These are phyloP conservation scores for Talaromyces stipitatus DNA, from an alignment of 495 filamentous ascomycete species.

Conservation along the genomic window DNA sequence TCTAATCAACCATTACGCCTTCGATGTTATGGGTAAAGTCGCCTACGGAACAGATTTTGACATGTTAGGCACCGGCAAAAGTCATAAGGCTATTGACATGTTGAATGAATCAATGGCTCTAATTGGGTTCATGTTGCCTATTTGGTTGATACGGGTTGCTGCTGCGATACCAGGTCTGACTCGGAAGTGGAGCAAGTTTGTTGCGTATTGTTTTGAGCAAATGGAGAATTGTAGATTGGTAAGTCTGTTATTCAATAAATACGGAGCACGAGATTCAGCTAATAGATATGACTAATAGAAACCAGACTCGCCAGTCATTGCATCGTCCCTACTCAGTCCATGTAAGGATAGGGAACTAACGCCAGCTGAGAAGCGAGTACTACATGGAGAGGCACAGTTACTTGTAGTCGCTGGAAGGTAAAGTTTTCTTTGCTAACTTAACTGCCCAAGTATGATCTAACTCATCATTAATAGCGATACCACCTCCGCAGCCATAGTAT, in stretches of 20 bases:
- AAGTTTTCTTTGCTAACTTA: not conserved
- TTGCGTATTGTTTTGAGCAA: constrained; percentile 9
- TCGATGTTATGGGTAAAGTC: constrained; percentile 38
- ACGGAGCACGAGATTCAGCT: not conserved
- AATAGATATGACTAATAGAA: not conserved
- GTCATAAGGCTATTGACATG: constrained; percentile 9
- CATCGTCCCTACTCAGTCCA: not conserved
- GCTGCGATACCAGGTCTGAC: constrained; percentile 18
- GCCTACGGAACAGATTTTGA: constrained; percentile 30
- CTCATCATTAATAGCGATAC: constrained; percentile 22
- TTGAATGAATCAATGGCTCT: constrained; percentile 2
- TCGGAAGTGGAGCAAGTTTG: constrained; percentile 23
- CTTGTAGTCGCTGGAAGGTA: not conserved
- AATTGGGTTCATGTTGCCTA: constrained; percentile 24
- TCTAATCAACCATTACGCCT: constrained; percentile 6
- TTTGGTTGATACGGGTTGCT: constrained; percentile 23
- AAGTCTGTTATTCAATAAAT: not conserved
- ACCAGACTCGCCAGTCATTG: not conserved
- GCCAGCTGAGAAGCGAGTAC: not conserved
- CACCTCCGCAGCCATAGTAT: constrained; percentile 19
- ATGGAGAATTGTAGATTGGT: not conserved
- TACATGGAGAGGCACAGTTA: not conserved
- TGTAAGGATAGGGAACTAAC: not conserved
- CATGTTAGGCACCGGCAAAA: constrained; percentile 24
- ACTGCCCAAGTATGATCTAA: not conserved